phyloP scores from a whole-genome alignment of 1,139 yeast genomes.

The Scheffersomyces insectosa region DNA sequence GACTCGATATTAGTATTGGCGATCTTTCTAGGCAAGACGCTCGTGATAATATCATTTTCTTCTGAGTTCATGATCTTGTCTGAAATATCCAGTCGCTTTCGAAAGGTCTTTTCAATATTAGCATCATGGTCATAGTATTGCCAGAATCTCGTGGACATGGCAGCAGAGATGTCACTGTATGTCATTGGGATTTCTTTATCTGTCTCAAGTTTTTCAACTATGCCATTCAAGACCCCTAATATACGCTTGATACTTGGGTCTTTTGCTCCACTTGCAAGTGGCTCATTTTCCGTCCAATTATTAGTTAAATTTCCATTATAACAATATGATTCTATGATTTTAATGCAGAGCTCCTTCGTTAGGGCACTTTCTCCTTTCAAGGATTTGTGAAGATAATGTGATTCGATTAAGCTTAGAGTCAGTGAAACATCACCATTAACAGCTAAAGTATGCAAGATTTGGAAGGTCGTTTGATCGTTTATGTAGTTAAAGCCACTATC shows the following conservation, averaged over 20 bases:
- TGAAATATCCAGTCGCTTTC: constrained; percentile 11
- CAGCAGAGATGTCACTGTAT: constrained; percentile 32
- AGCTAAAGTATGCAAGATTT: constrained; percentile 34
- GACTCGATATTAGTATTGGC: constrained; percentile 22
- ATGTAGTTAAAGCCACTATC: constrained; percentile 7
- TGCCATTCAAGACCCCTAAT: constrained; percentile 33
- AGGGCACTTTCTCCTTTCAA: constrained; percentile 35
- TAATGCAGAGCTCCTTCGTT: constrained; percentile 33
- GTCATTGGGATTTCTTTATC: constrained; percentile 12
- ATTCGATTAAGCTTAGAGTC: constrained; percentile 37
- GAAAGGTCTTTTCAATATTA: constrained; percentile 17
- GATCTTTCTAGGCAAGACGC: constrained; percentile 18
- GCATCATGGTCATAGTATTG: constrained; percentile 25
- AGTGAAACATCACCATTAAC: constrained; percentile 40
- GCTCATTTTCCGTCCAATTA: constrained; percentile 10
- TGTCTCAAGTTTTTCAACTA: constrained; percentile 15
- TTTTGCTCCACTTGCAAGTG: constrained; percentile 3
- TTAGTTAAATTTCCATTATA: constrained; percentile 16
- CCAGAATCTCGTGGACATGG: constrained; percentile 32
- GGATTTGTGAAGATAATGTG: constrained; percentile 35
- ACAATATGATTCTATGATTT: constrained; percentile 41
- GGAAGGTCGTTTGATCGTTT: constrained; percentile 12
- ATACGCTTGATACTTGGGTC: constrained; percentile 32
- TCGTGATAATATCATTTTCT: constrained; percentile 10
- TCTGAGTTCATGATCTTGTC: constrained; percentile 14